phyloP scores from a whole-genome alignment of 208 protist genomes.

The Leishmania braziliensis region DNA sequence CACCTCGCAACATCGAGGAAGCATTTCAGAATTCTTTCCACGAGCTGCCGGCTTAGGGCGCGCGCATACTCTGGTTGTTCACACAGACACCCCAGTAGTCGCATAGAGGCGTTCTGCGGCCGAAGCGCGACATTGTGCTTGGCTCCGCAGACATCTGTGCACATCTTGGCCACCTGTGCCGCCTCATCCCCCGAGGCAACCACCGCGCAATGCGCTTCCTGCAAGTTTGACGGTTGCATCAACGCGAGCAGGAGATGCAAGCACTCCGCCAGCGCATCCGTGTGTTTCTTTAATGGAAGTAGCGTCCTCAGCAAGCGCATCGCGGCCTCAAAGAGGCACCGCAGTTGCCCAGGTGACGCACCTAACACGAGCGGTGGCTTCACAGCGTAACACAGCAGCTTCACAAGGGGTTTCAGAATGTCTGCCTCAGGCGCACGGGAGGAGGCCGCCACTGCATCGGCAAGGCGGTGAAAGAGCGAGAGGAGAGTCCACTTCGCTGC shows the following conservation, averaged over 20 bases:
- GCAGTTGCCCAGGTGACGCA: slow-evolving; percentile 13
- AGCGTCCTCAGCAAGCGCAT: slow-evolving; percentile 30
- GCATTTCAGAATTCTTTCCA: background rate
- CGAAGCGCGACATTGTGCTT: slow-evolving; percentile 14
- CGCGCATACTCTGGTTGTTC: background rate
- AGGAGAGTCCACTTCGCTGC: background rate
- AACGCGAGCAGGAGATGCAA: slow-evolving; percentile 34
- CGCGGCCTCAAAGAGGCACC: slow-evolving; percentile 4
- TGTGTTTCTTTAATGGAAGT: slow-evolving; percentile 22
- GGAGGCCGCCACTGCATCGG: background rate
- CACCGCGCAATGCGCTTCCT: background rate
- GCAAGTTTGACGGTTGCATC: background rate
- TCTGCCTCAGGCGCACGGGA: slow-evolving; percentile 2
- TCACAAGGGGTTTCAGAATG: slow-evolving; percentile 4
- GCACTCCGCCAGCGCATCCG: slow-evolving; percentile 37
- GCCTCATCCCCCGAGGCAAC: slow-evolving; percentile 17
- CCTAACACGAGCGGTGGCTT: slow-evolving; percentile 6
- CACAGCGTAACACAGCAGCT: slow-evolving; percentile 16
- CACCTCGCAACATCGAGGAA: slow-evolving; percentile 28
- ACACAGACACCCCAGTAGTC: slow-evolving; percentile 28
- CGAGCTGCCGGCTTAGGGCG: background rate
- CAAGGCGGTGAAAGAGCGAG: slow-evolving; percentile 6
- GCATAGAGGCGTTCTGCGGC: slow-evolving; percentile 33
- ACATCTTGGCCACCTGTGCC: slow-evolving; percentile 27
- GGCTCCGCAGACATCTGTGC: slow-evolving; percentile 21